phyloP scores from a whole-genome alignment of 1,139 yeast genomes.

The Suhomyces guaymorum region DNA sequence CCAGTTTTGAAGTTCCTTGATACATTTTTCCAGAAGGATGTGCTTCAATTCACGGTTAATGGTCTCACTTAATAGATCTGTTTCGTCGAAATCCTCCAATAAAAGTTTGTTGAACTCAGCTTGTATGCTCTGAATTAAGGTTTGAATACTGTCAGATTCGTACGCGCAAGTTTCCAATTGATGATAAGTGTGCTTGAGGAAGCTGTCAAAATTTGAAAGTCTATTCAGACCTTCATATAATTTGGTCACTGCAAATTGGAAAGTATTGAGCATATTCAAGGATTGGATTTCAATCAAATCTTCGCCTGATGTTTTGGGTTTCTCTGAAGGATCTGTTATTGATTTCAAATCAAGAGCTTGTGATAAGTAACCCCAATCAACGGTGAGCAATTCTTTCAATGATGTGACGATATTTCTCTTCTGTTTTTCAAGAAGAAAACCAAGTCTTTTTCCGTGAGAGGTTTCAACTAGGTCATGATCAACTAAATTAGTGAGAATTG shows the following conservation, averaged over 20 bases:
- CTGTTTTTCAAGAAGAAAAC: constrained; percentile 44
- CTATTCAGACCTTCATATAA: constrained; percentile 35
- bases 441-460: constrained; percentile 37
- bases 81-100: constrained; percentile 42
- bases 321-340: constrained; percentile 12
- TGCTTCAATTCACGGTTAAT: constrained; percentile 42
- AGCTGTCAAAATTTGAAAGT: constrained; percentile 26
- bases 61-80: constrained; percentile 35
- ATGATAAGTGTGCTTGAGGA: constrained; percentile 17
- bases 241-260: constrained; percentile 37
- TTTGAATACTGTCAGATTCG: constrained; percentile 17
- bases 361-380: constrained; percentile 59
- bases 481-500: constrained; percentile 31
- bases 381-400: constrained; percentile 28
- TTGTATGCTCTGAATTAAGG: constrained; percentile 38
- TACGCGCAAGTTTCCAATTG: constrained; percentile 34
- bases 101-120: constrained; percentile 40
- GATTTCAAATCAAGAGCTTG: constrained; percentile 48
- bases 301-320: constrained; percentile 15
- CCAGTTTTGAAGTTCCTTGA: neutral
- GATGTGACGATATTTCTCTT: constrained; percentile 30
- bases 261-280: constrained; percentile 35
- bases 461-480: constrained; percentile 19
- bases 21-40: constrained; percentile 38
- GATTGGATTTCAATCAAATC: constrained; percentile 41